Conservation (phyloP, 73 alveolate genomes). For the Loxodes magnus region DNA sequence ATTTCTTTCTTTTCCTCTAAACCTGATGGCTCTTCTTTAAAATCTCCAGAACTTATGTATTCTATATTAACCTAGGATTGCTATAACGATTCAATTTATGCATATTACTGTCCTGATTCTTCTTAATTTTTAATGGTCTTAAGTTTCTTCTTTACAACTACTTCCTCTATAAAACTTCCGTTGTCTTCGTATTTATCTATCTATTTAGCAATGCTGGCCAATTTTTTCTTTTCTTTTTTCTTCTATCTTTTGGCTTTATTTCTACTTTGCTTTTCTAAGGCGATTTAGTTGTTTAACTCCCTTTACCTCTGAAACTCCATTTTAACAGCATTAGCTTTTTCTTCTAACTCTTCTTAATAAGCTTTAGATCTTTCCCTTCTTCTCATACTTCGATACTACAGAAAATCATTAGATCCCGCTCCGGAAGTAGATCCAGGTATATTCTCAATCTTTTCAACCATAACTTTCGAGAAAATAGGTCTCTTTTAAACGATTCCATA, state of each 20-base stretch:
- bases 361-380: constrained; percentile 42
- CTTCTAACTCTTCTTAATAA: constrained; percentile 34
- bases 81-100: too few relatives aligned
- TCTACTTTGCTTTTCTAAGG: constrained; percentile 36
- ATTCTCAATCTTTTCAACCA: constrained; percentile 51
- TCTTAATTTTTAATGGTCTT: too few relatives aligned
- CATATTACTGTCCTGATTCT: too few relatives aligned
- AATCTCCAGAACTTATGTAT: too few relatives aligned
- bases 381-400: constrained; percentile 44
- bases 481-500: too few relatives aligned
- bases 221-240: constrained; percentile 16
- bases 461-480: constrained; percentile 4
- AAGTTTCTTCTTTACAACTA: too few relatives aligned
- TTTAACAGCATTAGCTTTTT: constrained; percentile 1
- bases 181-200: too few relatives aligned
- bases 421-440: constrained; percentile 69
- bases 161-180: too few relatives aligned
- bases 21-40: too few relatives aligned
- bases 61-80: too few relatives aligned
- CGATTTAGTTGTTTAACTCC: constrained; percentile 13
- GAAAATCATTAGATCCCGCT: constrained; percentile 67
- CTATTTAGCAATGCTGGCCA: too few relatives aligned
- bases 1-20: too few relatives aligned
- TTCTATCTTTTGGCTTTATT: constrained; percentile 33
- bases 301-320: constrained; percentile 23